Base-by-base conservation (phyloP, 2,329 filamentous ascomycete genomes). In the Seiridium unicorne region DNA sequence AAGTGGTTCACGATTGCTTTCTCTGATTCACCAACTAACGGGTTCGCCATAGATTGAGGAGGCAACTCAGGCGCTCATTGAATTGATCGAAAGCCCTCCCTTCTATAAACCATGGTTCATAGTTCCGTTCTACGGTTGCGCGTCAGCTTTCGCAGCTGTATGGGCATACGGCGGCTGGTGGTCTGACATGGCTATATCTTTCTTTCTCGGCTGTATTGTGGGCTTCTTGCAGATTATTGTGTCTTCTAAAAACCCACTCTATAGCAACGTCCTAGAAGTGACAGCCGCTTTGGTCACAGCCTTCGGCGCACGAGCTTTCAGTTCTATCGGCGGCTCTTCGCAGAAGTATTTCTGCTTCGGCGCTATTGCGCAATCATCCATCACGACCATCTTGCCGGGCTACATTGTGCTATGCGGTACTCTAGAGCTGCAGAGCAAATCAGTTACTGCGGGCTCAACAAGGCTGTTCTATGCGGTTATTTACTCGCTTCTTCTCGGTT, bases 391-490 rank as follows among this genome's bases (percentile, higher is more conserved):
- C 55, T 76, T 90, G 8, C 87, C 87, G 0, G 87, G 87, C 1
- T 89, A 87, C 66, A 81, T 85, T 34, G 85, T 89, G 36, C 81
- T 73, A 26, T 70, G 69, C 55, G 66, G 70, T n/a, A 70, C 70
- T 38, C 79, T 91, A 54, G 89, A 91, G 70, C 79, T 91, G 0
- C 89, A 91, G 65, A 89, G 86, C 31, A 84, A 85, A 56, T 87
- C 87, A 62, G 82, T 91, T 57, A 84, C 91, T 0, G 86, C 89
- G 0, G 89, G 89, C 0, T 90, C 87, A 0, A 89, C 91, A 31
- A 86, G 89, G 32, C 89, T 91, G 76, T 88, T 91, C 9, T 91
- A 91, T 65, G 87, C 89, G 38, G 87, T 91, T 65, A 88, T 91
- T 61, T 91, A 91, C 73, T 89, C 88, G 0, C 78, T 91, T 0